Conservation (phyloP, 2,329 filamentous ascomycete genomes). For the Aspergillus awamori region DNA sequence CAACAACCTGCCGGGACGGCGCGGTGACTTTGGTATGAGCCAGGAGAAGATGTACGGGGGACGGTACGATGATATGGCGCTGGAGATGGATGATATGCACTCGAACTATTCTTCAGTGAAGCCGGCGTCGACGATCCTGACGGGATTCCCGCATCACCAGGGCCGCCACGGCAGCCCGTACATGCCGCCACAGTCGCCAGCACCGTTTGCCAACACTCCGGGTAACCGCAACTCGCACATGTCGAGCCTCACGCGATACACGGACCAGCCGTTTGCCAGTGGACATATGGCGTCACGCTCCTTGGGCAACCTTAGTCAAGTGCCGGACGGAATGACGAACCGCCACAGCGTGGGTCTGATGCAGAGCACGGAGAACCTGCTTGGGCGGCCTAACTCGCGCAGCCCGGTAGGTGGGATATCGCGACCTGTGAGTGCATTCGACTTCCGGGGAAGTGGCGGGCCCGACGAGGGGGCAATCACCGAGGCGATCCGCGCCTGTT, state of each 20-base stretch:
- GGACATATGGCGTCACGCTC: constrained; percentile 53
- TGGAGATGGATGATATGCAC: constrained; percentile 97
- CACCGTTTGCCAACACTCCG: constrained; percentile 62
- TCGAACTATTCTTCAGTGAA: constrained; percentile 93
- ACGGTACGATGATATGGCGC: constrained; percentile 70
- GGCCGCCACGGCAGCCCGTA: constrained; percentile 60
- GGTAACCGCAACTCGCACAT: constrained; percentile 69
- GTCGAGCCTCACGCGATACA: constrained; percentile 66
- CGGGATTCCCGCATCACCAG: constrained; percentile 74
- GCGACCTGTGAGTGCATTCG: constrained; percentile 57
- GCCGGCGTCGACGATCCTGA: constrained; percentile 81
- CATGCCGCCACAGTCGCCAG: constrained; percentile 82
- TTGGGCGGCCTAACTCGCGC: constrained; percentile 44
- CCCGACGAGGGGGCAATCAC: constrained; percentile 80
- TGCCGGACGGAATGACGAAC: constrained; percentile 44
- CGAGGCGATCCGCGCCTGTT: constrained; percentile 79
- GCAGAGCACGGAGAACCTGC: constrained; percentile 50
- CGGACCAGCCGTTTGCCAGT: constrained; percentile 58
- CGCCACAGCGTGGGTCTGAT: constrained; percentile 48
- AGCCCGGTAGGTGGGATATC: constrained; percentile 54
- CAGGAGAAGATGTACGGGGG: constrained; percentile 63
- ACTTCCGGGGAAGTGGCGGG: constrained; percentile 63
- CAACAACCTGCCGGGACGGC: constrained; percentile 89
- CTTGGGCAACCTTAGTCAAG: constrained; percentile 57
- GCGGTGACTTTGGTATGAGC: constrained; percentile 67